Evolutionary conservation across 257 asterid species (phyloP).

Genomic region (Nemophila menziesii): DNA sequence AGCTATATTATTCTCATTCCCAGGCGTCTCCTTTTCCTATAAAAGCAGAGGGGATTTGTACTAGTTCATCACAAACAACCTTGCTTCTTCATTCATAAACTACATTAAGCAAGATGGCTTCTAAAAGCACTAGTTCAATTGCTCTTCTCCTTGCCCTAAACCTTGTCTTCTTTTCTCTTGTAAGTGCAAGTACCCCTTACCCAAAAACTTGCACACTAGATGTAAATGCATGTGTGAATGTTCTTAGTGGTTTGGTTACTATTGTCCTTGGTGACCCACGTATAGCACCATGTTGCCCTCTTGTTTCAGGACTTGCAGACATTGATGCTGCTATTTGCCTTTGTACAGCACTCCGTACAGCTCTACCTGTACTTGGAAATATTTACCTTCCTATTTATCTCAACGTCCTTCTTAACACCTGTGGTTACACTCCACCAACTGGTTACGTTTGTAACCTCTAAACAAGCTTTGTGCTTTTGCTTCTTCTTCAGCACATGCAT

Average conservation of each 20-base stretch:
- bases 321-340: constrained; percentile 25
- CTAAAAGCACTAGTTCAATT: constrained; percentile 12
- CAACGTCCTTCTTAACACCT: constrained; percentile 21
- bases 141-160: constrained; percentile 24
- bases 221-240: constrained; percentile 13
- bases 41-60: too few species aligned
- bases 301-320: constrained; percentile 17
- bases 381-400: constrained; percentile 19
- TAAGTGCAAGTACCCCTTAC: too few species aligned
- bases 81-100: too few species aligned
- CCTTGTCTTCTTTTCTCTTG: constrained; percentile 23
- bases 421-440: constrained; percentile 14
- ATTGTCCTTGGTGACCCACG: constrained; percentile 14
- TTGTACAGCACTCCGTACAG: constrained; percentile 26
- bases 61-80: too few species aligned
- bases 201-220: constrained; percentile 20
- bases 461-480: too few species aligned
- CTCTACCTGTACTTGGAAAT: constrained; percentile 17
- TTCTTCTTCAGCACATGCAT: too few species aligned
- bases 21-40: too few species aligned
- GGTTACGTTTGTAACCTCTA: constrained; percentile 14
- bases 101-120: too few species aligned
- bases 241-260: constrained; percentile 13
- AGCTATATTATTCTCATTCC: too few species aligned
- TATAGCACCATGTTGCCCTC: constrained; percentile 13